These are phyloP conservation scores for Gossypium australe DNA, from an alignment of 345 rosid species.

Conservation along the genomic window DNA sequence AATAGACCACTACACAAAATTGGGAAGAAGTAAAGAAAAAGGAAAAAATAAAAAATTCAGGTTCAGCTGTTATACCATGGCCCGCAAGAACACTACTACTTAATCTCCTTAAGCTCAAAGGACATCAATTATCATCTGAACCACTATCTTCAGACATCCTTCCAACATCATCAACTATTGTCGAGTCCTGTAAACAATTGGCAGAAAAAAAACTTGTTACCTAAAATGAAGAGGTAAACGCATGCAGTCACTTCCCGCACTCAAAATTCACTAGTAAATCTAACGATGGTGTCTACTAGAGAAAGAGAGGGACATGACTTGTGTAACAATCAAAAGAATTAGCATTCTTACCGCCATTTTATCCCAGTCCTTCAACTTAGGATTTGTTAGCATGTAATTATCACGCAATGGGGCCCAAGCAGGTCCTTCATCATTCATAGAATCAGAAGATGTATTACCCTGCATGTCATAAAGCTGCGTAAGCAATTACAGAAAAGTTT, in stretches of 20 bases:
- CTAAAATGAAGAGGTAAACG: neutral
- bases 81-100: neutral
- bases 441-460: constrained; percentile 29
- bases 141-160: constrained; percentile 50
- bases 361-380: constrained; percentile 89
- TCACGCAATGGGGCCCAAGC: constrained; percentile 96
- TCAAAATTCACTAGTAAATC: neutral
- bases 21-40: neutral
- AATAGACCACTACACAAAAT: neutral
- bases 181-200: constrained; percentile 40
- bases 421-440: constrained; percentile 49
- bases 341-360: constrained; percentile 55
- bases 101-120: neutral
- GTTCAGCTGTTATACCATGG: neutral
- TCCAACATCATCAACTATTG: constrained; percentile 38
- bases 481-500: neutral
- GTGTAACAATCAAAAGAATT: neutral
- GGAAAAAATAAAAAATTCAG: neutral
- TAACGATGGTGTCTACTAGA: neutral
- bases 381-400: constrained; percentile 82
- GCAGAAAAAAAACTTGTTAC: neutral
- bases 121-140: constrained; percentile 46
- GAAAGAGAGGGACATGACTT: neutral
- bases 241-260: neutral
- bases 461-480: constrained; percentile 22